Percentiles rank a stretch among this genome's conserved stretches.
Conservation (phyloP, 352 stramenopile genomes). For the Pythium phragmitis region DNA sequence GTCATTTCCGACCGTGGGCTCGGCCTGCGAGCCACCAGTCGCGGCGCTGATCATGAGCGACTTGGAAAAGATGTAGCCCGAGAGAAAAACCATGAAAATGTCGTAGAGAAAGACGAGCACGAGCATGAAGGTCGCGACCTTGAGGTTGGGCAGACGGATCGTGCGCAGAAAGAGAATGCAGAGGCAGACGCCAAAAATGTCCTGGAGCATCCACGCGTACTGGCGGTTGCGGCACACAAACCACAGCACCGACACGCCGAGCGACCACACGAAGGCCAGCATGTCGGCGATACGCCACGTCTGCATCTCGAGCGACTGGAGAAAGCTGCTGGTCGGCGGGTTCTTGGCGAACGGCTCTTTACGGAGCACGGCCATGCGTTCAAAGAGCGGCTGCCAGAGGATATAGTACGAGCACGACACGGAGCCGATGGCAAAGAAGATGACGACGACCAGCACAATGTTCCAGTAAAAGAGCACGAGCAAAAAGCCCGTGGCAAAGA, state of each 20-base stretch:
- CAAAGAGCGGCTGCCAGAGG: constrained; percentile 62
- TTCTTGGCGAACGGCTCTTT: constrained; percentile 31
- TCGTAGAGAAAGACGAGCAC: constrained; percentile 95
- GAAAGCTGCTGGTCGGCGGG: constrained; percentile 26
- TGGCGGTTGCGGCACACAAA: constrained; percentile 77
- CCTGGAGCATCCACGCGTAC: constrained; percentile 91
- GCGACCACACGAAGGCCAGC: constrained; percentile 64
- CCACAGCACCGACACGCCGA: constrained; percentile 52
- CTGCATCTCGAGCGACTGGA: constrained; percentile 46
- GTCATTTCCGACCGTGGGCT: constrained; percentile 37
- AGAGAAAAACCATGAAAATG: constrained; percentile 96
- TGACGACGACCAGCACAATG: constrained; percentile 74
- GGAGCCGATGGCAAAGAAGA: constrained; percentile 59
- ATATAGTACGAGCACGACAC: constrained; percentile 55
- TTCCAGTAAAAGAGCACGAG: constrained; percentile 91
- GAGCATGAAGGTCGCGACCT: constrained; percentile 90
- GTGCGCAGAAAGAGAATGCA: constrained; percentile 92
- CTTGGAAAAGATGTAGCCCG: constrained; percentile 87
- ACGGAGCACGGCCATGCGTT: constrained; percentile 37
- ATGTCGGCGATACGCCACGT: constrained; percentile 87
- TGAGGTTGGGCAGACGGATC: constrained; percentile 91
- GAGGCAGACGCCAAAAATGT: constrained; percentile 93
- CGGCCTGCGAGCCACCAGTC: constrained; percentile 73
- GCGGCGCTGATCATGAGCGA: constrained; percentile 95
- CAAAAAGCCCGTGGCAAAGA: constrained; percentile 89